Base-by-base conservation (phyloP, 2,329 filamentous ascomycete genomes). In the Byssochlamys sp. region DNA sequence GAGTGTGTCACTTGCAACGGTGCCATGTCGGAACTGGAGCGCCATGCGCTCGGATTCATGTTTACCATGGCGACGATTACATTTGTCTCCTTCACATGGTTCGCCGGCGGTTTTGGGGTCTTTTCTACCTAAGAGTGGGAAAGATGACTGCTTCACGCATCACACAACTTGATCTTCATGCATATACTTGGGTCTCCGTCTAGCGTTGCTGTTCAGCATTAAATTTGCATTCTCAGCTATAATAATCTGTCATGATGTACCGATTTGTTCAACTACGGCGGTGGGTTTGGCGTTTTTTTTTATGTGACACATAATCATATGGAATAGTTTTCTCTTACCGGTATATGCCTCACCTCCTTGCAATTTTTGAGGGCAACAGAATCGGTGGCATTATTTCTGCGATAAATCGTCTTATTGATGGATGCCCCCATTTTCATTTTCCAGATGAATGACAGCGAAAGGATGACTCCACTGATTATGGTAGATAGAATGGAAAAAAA, bases 1-100 rank as follows among this genome's bases (percentile, higher is more conserved):
- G 68, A 71, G 55, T 86, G 84, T 68, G 77, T 80, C 25, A 84
- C 81, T 26, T 86, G 84, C 72, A 82, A 73, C 61, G 62, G 68
- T 28, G 82, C 81, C 7, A 66, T 83, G 24, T 81, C 79, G 3
- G 69, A 75, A 27, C 73, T 78, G 60, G 80, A 84, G 63, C 77
- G 75, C 54, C 77, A 83, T 65, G 81, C 81, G 0, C 66, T 86
- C 51, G 78, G 77, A 57, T 80, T 84, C 60, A 70, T 84, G 58
- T 63, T 84, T 59, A 75, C 79, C 59, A 84, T 84, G 71, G 77
- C 75, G 24, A 71, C 74, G 29, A 76, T 85, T 55, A 85, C 83
- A 4, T 65, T 85, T 28, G 69, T 80, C 33, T 84, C 81, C 4
- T 84, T 86, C 64, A 77, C 81, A 48, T 78, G 76, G 75, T 80